Evolutionary conservation across 2,329 filamentous ascomycete species (phyloP).

Genomic region (Calonectria naviculata): DNA sequence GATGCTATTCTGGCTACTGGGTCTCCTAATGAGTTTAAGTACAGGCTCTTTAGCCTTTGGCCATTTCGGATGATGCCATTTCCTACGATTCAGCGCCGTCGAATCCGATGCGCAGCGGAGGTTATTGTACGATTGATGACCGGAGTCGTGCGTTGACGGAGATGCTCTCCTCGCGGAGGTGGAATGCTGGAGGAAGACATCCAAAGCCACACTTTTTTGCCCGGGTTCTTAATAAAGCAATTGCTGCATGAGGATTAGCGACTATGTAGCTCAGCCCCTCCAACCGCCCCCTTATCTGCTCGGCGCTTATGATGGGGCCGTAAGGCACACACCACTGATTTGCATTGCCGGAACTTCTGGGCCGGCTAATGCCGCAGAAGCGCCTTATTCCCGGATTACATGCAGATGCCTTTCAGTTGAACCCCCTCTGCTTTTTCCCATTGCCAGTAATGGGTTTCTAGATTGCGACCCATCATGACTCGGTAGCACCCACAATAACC

Average conservation of each 20-base stretch:
- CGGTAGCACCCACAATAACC: neutral
- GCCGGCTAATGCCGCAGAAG: neutral
- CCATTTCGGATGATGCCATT: neutral
- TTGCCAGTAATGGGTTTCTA: neutral
- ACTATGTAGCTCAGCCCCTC: neutral
- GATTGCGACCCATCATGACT: neutral
- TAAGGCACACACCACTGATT: neutral
- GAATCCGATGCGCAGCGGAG: slow-evolving; percentile 16
- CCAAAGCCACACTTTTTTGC: neutral
- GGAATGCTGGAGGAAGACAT: slow-evolving; percentile 2
- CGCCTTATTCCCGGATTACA: neutral
- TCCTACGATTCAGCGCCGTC: neutral
- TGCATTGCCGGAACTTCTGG: neutral
- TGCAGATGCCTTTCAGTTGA: neutral
- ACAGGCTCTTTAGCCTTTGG: neutral
- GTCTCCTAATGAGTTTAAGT: neutral
- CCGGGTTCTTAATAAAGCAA: slow-evolving; percentile 3
- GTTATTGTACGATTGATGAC: neutral
- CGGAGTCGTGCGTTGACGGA: neutral
- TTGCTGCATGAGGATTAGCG: neutral
- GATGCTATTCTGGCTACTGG: neutral
- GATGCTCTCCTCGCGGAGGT: slow-evolving; percentile 12
- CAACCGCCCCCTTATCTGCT: neutral
- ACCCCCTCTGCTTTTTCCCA: neutral
- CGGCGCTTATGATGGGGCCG: neutral